phyloP scores from a whole-genome alignment of 2,329 filamentous ascomycete species.

The Colletotrichum brevisporum region DNA sequence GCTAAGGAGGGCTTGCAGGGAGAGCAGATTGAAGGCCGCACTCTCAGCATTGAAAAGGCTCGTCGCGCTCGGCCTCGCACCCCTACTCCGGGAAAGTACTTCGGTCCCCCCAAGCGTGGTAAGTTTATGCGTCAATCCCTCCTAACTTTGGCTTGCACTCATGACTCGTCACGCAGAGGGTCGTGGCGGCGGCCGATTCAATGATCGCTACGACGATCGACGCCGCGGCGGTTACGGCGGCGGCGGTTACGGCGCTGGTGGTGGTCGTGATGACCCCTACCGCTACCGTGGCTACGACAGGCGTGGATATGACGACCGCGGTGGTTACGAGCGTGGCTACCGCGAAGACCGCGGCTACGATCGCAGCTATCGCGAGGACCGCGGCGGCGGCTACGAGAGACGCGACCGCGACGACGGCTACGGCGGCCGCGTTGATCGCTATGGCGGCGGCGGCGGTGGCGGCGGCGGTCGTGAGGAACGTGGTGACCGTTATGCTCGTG shows the following conservation, averaged over 20 bases:
- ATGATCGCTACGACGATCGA: conserved; percentile 75
- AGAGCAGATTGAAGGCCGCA: conserved; percentile 94
- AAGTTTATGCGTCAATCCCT: conserved; percentile 55
- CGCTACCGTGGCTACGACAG: conserved; percentile 68
- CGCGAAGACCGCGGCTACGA: conserved; percentile 63
- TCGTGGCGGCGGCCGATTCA: conserved; percentile 62
- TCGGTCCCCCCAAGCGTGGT: conserved; percentile 98
- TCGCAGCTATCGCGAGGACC: conserved; percentile 62
- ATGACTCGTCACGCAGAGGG: conserved; percentile 46
- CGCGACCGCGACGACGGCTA: conserved; percentile 63
- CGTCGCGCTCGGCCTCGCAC: conserved; percentile 94
- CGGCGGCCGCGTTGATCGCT: conserved; percentile 59
- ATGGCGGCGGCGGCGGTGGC: conserved; percentile 49
- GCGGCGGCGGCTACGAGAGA: conserved; percentile 67
- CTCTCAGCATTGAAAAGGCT: conserved; percentile 98
- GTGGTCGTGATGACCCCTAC: conserved; percentile 70
- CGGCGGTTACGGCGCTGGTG: conserved; percentile 57
- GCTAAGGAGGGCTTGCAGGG: conserved; percentile 97
- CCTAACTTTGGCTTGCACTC: neutral
- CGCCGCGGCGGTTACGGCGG: conserved; percentile 69
- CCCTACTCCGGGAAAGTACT: conserved; percentile 98
- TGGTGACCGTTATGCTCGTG: conserved; percentile 58
- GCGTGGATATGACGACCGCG: conserved; percentile 52
- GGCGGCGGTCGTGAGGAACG: conserved; percentile 53
- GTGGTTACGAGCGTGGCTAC: conserved; percentile 65